phyloP scores from a whole-genome alignment of 2,329 filamentous ascomycete genomes.

The Alternaria tenuissima region DNA sequence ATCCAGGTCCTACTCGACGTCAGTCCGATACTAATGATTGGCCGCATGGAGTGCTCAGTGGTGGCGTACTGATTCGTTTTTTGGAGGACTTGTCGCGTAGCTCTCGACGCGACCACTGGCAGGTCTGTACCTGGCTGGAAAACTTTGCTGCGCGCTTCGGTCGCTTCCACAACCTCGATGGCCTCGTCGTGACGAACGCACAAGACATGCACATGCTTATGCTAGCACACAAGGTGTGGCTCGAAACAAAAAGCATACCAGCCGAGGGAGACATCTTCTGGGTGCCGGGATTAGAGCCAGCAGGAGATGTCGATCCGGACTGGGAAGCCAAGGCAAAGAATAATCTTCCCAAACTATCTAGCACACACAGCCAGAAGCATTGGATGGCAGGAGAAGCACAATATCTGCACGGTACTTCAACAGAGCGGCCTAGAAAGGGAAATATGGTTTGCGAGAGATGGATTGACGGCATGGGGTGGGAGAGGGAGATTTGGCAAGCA shows the following conservation, averaged over 20 bases:
- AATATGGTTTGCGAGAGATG: neutral
- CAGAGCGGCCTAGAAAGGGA: neutral
- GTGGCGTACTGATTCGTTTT: slow-evolving; percentile 6
- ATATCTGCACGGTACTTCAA: neutral
- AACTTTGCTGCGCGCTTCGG: slow-evolving; percentile 19
- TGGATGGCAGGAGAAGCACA: neutral
- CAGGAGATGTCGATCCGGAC: neutral
- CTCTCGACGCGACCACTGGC: neutral
- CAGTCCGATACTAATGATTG: neutral
- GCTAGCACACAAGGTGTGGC: slow-evolving; percentile 14
- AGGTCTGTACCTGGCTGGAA: slow-evolving; percentile 13
- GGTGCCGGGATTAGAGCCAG: slow-evolving; percentile 18
- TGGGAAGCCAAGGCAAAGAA: neutral
- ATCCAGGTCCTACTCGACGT: neutral
- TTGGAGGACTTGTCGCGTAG: slow-evolving; percentile 13
- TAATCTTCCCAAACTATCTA: neutral
- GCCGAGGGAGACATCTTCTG: slow-evolving; percentile 7
- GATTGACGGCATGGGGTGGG: neutral
- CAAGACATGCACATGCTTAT: slow-evolving; percentile 6
- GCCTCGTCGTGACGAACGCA: slow-evolving; percentile 13
- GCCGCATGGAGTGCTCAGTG: slow-evolving; percentile 13
- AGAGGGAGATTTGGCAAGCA: neutral
- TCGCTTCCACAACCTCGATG: slow-evolving; percentile 18
- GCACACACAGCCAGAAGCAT: neutral
- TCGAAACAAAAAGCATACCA: neutral